Conservation (phyloP, 2,329 filamentous ascomycete genomes). For the Nemania sp. region DNA sequence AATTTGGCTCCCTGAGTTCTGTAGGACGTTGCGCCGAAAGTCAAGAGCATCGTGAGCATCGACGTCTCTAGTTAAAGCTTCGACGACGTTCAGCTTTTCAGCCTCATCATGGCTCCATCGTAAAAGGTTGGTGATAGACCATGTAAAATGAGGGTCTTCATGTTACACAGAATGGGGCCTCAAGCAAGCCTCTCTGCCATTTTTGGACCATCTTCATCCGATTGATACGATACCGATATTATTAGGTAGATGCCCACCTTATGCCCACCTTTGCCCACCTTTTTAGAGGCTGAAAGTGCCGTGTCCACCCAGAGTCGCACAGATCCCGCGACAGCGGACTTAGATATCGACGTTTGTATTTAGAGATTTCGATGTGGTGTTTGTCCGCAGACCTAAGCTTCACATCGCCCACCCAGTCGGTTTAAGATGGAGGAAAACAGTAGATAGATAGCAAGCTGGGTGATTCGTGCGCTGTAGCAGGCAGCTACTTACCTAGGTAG, state of each 20-base stretch:
- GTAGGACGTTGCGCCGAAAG: conserved; percentile 32
- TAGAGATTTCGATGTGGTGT: background rate
- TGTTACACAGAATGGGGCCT: conserved; percentile 50
- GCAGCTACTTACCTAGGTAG: too few relatives aligned
- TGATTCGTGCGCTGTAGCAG: background rate
- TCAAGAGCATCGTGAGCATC: conserved; percentile 44
- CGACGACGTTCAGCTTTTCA: conserved; percentile 42
- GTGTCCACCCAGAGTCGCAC: conserved; percentile 49
- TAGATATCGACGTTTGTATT: conserved; percentile 20
- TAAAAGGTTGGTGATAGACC: conserved; percentile 42
- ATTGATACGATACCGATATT: conserved; percentile 34
- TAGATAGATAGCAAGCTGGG: conserved; percentile 5
- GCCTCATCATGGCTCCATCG: conserved; percentile 45
- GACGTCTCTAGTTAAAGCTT: conserved; percentile 35
- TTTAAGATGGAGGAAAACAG: conserved; percentile 2
- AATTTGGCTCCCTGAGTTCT: background rate
- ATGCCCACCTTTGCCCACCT: conserved; percentile 35
- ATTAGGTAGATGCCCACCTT: conserved; percentile 40
- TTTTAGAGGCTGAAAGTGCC: conserved; percentile 45
- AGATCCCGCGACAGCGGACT: conserved; percentile 46
- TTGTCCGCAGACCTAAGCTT: conserved; percentile 1
- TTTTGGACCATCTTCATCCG: conserved; percentile 36
- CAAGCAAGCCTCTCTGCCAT: conserved; percentile 39
- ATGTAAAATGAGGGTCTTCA: conserved; percentile 46
- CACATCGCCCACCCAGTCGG: background rate